Conservation (phyloP, 2,329 filamentous ascomycete species). For the Colletotrichum tofieldiae region DNA sequence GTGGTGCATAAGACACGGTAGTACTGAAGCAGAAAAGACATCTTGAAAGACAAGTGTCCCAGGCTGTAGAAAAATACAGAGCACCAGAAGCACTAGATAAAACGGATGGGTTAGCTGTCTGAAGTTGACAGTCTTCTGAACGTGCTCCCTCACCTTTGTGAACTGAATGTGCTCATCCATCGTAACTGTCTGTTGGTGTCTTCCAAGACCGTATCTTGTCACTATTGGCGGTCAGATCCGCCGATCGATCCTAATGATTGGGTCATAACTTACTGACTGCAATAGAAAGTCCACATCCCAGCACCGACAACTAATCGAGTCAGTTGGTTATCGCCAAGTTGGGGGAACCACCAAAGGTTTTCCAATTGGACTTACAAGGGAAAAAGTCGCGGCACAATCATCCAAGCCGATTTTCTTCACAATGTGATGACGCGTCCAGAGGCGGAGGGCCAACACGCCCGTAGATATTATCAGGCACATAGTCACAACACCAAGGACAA, state of each 20-base stretch:
- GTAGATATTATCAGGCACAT: conserved; percentile 45
- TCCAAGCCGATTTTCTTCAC: conserved; percentile 48
- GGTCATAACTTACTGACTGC: conserved; percentile 21
- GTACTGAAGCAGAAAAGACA: conserved; percentile 55
- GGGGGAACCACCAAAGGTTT: background rate
- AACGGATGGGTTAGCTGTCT: background rate
- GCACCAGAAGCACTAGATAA: conserved; percentile 50
- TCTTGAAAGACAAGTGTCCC: conserved; percentile 51
- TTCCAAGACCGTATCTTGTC: conserved; percentile 44
- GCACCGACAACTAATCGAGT: conserved; percentile 16
- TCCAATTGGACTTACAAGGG: conserved; percentile 43
- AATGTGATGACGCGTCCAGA: conserved; percentile 48
- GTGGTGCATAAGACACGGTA: conserved; percentile 52
- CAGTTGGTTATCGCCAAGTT: background rate
- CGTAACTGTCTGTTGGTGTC: conserved; percentile 33
- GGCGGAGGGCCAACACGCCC: conserved; percentile 44
- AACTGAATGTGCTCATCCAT: conserved; percentile 8
- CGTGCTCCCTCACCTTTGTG: conserved; percentile 29
- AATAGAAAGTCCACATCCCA: conserved; percentile 24
- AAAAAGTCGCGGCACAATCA: conserved; percentile 47
- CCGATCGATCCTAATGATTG: too few relatives aligned
- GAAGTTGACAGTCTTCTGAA: background rate
- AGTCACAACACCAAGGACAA: conserved; percentile 41
- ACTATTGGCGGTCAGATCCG: conserved; percentile 7
- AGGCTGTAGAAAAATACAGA: conserved; percentile 51